These are phyloP conservation scores for Colletotrichum sp. DNA, from an alignment of 2,329 filamentous ascomycete genomes.

Conservation along the genomic window DNA sequence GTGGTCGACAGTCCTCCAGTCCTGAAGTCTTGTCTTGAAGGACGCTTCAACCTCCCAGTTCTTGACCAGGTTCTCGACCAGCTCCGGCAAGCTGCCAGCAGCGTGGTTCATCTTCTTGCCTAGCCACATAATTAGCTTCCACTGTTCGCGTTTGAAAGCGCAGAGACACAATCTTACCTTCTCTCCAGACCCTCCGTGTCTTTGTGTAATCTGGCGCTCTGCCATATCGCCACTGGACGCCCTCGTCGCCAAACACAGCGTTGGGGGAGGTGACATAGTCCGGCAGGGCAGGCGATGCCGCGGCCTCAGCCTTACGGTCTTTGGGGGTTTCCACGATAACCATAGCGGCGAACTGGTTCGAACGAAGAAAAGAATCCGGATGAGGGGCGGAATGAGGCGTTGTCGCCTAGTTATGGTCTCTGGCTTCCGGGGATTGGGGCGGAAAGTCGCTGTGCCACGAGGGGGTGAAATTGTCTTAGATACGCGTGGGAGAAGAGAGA, in stretches of 20 bases:
- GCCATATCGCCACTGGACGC: slow-evolving; percentile 14
- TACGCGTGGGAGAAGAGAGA: slow-evolving; percentile 2
- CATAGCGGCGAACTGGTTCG: not conserved
- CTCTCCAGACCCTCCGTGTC: slow-evolving; percentile 62
- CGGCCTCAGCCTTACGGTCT: not conserved
- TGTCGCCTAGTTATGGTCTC: not conserved
- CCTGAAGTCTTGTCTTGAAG: slow-evolving; percentile 64
- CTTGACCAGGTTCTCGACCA: slow-evolving; percentile 74
- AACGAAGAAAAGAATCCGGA: not conserved
- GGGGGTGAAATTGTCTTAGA: slow-evolving; percentile 2
- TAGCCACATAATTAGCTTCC: slow-evolving; percentile 31
- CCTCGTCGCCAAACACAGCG: slow-evolving; percentile 10
- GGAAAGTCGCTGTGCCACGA: not conserved
- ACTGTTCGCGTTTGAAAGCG: not conserved
- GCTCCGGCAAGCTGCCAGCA: slow-evolving; percentile 59
- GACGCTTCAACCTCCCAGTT: slow-evolving; percentile 77
- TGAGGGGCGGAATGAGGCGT: not conserved
- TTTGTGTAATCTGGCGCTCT: slow-evolving; percentile 64
- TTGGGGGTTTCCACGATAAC: not conserved
- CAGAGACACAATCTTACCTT: slow-evolving; percentile 52
- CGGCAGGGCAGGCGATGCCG: not conserved
- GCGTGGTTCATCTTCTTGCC: slow-evolving; percentile 62
- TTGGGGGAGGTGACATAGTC: slow-evolving; percentile 16
- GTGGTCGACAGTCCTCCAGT: slow-evolving; percentile 71
- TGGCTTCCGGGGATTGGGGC: not conserved